phyloP scores from a whole-genome alignment of 495 filamentous ascomycete genomes.

The Talaromyces trachyspermus region DNA sequence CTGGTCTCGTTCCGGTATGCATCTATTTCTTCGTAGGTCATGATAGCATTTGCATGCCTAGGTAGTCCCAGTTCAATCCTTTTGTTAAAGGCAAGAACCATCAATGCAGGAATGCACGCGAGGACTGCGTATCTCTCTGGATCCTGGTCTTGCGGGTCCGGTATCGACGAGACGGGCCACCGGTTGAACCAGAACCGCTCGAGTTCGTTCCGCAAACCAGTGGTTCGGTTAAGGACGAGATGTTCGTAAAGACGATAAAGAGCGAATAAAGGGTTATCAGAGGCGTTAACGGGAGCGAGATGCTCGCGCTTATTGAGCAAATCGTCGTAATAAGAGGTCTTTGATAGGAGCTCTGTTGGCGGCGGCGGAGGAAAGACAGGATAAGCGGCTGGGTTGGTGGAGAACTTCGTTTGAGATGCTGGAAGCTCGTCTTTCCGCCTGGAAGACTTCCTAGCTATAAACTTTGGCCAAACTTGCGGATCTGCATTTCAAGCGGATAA shows the following conservation, averaged over 20 bases:
- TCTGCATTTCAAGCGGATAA: too few species aligned
- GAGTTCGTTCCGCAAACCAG: slow-evolving; percentile 19
- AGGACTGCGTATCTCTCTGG: slow-evolving; percentile 18
- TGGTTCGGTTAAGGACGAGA: slow-evolving; percentile 16
- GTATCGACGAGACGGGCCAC: slow-evolving; percentile 14
- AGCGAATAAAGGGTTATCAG: slow-evolving; percentile 9
- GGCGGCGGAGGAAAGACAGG: too few species aligned
- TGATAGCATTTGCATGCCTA: slow-evolving; percentile 13
- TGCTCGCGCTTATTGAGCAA: too few species aligned
- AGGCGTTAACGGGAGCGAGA: too few species aligned
- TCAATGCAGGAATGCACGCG: slow-evolving; percentile 11
- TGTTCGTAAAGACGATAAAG: slow-evolving; percentile 21
- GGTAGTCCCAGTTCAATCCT: slow-evolving; percentile 14
- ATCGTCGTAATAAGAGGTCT: too few species aligned
- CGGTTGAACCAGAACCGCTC: slow-evolving; percentile 17
- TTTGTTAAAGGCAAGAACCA: slow-evolving; percentile 16
- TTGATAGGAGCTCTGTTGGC: too few species aligned
- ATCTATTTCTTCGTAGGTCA: slow-evolving; percentile 13
- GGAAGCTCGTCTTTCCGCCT: too few species aligned
- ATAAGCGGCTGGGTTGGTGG: too few species aligned
- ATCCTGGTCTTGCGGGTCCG: slow-evolving; percentile 15
- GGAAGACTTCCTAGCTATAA: too few species aligned
- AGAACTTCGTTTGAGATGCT: too few species aligned
- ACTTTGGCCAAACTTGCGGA: too few species aligned
- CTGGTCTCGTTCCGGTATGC: slow-evolving; percentile 10